Evolutionary conservation across 148 eudicot genomes (phyloP).

Genomic region (Fagopyrum tataricum): DNA sequence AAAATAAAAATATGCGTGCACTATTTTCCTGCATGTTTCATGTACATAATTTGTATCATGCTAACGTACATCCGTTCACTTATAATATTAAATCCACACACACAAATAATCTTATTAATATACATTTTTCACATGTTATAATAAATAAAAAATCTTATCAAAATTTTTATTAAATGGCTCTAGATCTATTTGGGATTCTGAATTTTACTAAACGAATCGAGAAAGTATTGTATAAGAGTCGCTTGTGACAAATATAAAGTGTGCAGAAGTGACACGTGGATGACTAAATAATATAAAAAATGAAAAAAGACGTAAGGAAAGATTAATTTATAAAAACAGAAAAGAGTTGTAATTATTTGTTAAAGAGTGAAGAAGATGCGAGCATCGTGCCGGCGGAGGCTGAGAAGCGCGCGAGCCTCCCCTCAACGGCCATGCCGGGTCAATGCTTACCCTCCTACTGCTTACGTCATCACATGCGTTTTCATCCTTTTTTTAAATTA

Average conservation of each 20-base stretch:
- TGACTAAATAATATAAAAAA: background rate
- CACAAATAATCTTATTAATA: too few relatives aligned
- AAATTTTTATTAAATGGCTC: too few relatives aligned
- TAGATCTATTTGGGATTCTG: too few relatives aligned
- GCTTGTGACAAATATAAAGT: background rate
- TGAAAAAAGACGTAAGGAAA: background rate
- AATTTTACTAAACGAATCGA: too few relatives aligned
- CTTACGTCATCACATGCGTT: conserved; percentile 6
- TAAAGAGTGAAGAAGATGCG: background rate
- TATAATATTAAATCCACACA: too few relatives aligned
- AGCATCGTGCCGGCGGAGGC: conserved; percentile 1
- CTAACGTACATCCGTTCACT: too few relatives aligned
- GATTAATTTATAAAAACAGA: too few relatives aligned
- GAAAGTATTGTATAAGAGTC: background rate
- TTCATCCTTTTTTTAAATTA: background rate
- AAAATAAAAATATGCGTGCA: too few relatives aligned
- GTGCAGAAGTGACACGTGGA: background rate
- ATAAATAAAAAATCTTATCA: too few relatives aligned
- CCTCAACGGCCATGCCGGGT: conserved; percentile 1
- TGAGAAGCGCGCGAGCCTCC: conserved; percentile 5
- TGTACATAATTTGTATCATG: too few relatives aligned
- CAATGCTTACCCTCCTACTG: background rate
- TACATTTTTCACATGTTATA: too few relatives aligned
- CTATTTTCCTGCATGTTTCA: too few relatives aligned
- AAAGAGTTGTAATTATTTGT: background rate